phyloP scores from a whole-genome alignment of 2,329 filamentous ascomycete species.

The Calonectria naviculata region DNA sequence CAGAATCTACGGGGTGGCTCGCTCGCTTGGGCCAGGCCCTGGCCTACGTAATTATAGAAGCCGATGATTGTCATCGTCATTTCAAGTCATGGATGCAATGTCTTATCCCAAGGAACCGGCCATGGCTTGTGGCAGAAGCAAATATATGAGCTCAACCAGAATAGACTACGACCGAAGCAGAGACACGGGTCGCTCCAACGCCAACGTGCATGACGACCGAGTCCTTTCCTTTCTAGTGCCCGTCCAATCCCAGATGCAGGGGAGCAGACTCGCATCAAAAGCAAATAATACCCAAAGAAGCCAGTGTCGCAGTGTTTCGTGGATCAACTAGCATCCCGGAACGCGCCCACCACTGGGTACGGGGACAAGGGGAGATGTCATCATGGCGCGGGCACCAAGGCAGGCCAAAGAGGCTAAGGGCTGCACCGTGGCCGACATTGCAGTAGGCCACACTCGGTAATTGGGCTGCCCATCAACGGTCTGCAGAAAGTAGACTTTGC shows the following conservation, averaged over 20 bases:
- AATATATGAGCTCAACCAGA: neutral
- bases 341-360: slow-evolving; percentile 16
- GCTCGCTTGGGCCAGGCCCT: neutral
- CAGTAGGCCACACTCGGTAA: slow-evolving; percentile 27
- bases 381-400: slow-evolving; percentile 28
- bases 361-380: slow-evolving; percentile 30
- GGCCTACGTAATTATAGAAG: slow-evolving; percentile 33
- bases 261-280: slow-evolving; percentile 14
- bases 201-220: slow-evolving; percentile 29
- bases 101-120: slow-evolving; percentile 19
- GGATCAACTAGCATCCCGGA: slow-evolving; percentile 12
- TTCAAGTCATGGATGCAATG: slow-evolving; percentile 10
- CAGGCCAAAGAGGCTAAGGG: slow-evolving; percentile 24
- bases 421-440: slow-evolving; percentile 22
- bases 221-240: neutral
- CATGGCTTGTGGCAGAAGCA: slow-evolving; percentile 10
- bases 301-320: slow-evolving; percentile 5
- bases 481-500: slow-evolving; percentile 6
- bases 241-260: slow-evolving; percentile 30
- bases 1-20: neutral
- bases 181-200: slow-evolving; percentile 6
- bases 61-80: slow-evolving; percentile 17
- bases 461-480: slow-evolving; percentile 13
- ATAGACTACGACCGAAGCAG: slow-evolving; percentile 1
- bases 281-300: slow-evolving; percentile 11